phyloP scores from a whole-genome alignment of 2,329 filamentous ascomycete species.

The Xylariaceae sp. region DNA sequence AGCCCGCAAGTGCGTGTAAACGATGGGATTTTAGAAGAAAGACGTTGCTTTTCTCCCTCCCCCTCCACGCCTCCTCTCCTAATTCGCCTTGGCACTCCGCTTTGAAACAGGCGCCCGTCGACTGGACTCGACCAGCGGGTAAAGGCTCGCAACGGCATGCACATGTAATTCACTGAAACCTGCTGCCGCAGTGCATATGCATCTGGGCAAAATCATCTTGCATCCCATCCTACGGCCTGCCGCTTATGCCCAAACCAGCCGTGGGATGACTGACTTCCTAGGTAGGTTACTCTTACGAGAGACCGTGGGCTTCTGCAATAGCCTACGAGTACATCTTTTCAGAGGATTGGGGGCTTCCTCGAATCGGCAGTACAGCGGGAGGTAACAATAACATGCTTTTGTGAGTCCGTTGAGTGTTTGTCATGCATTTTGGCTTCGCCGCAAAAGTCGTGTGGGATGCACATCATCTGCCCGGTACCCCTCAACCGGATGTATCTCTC shows the following conservation, averaged over 20 bases:
- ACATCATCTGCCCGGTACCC: conserved; percentile 35
- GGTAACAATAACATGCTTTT: conserved; percentile 17
- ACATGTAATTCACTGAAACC: conserved; percentile 16
- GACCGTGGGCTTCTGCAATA: background rate
- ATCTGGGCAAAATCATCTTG: conserved; percentile 18
- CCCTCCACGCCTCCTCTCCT: background rate
- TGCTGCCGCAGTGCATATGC: conserved; percentile 18
- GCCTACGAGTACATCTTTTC: background rate
- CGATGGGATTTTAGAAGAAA: background rate
- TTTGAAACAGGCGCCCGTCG: conserved; percentile 1
- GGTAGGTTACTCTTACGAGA: background rate
- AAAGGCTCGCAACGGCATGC: conserved; percentile 12
- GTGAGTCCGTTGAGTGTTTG: conserved; percentile 25
- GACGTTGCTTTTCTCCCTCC: background rate
- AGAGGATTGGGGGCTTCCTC: conserved; percentile 7
- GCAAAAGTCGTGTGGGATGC: conserved; percentile 33
- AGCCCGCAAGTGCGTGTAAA: conserved; percentile 3
- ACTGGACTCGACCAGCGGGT: conserved; percentile 1
- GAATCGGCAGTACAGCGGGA: conserved; percentile 11
- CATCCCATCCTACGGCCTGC: conserved; percentile 15
- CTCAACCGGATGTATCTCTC: conserved; percentile 35
- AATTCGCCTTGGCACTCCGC: conserved; percentile 5
- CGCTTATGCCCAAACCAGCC: conserved; percentile 2
- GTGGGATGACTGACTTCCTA: conserved; percentile 1
- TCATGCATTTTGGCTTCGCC: conserved; percentile 28